phyloP scores from a whole-genome alignment of 2,329 filamentous ascomycete species.

The Sclerotinia glacialis region DNA sequence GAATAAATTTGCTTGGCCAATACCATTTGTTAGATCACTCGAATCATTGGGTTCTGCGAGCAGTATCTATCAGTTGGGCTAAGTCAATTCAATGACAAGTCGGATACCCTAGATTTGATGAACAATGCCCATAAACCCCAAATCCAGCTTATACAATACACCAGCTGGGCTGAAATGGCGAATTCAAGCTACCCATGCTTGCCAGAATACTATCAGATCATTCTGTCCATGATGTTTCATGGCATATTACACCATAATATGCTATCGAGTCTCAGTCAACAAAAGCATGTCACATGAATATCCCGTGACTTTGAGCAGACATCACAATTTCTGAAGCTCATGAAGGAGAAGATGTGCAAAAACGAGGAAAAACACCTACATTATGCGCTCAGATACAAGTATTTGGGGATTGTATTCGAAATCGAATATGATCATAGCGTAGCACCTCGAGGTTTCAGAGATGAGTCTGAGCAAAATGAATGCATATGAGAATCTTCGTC shows the following conservation, averaged over 20 bases:
- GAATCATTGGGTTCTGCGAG: not conserved
- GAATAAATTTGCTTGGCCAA: too few relatives aligned
- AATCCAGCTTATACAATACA: not conserved
- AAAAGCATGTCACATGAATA: not conserved
- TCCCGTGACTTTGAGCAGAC: not conserved
- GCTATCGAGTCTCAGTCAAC: not conserved
- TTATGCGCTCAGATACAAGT: not conserved
- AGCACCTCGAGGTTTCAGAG: not conserved
- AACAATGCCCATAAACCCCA: not conserved
- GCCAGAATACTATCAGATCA: not conserved
- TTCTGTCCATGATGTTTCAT: not conserved
- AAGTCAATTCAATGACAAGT: not conserved
- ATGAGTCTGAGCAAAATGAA: not conserved
- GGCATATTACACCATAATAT: not conserved
- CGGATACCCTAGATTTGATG: too few relatives aligned
- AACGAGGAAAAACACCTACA: not conserved
- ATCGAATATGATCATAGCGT: constrained; percentile 3
- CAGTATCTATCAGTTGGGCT: not conserved
- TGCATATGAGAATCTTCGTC: not conserved
- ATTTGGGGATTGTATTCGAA: not conserved
- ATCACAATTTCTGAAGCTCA: not conserved
- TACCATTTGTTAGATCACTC: too few relatives aligned
- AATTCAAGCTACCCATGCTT: not conserved
- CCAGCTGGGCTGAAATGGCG: not conserved
- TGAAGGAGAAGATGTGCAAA: not conserved